Conservation (phyloP, 352 stramenopile genomes). For the Phytophthora ohioensis region DNA sequence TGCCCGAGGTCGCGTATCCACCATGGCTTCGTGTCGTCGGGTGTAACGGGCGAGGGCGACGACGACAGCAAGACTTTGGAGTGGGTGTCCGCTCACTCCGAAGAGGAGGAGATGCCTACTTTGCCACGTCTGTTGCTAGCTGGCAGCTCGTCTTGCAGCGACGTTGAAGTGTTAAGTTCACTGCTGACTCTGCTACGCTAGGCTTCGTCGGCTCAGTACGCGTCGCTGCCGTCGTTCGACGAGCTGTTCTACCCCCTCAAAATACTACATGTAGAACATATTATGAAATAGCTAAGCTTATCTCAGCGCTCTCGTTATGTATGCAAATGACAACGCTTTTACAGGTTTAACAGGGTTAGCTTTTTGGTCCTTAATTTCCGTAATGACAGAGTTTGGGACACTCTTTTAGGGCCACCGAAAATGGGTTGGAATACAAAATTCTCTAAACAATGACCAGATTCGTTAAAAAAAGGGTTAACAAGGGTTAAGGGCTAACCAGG, state of each 20-base stretch:
- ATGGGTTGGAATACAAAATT: too few relatives aligned
- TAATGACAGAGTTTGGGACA: too few relatives aligned
- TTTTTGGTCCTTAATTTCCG: too few relatives aligned
- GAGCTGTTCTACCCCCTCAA: constrained; percentile 70
- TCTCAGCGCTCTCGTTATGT: too few relatives aligned
- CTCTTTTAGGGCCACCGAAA: too few relatives aligned
- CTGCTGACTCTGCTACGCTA: constrained; percentile 55
- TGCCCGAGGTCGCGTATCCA: constrained; percentile 84
- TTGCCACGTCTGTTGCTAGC: constrained; percentile 57
- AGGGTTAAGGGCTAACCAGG: too few relatives aligned
- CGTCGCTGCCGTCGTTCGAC: constrained; percentile 69
- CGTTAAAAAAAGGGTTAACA: too few relatives aligned
- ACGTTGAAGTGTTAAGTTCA: constrained; percentile 53
- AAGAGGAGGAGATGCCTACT: constrained; percentile 25
- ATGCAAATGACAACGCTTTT: too few relatives aligned
- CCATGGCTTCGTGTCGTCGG: constrained; percentile 53
- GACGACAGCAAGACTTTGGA: constrained; percentile 37
- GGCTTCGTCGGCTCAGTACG: constrained; percentile 62
- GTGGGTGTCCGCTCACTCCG: constrained; percentile 38
- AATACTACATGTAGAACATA: too few relatives aligned
- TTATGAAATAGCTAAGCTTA: too few relatives aligned
- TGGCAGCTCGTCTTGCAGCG: constrained; percentile 52
- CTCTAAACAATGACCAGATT: too few relatives aligned
- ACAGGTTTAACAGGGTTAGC: too few relatives aligned
- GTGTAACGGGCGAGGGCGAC: neutral